Percentiles rank a stretch among this genome's conserved stretches.
Conservation (phyloP, 208 protist genomes). For the Trypanosoma vivax region DNA sequence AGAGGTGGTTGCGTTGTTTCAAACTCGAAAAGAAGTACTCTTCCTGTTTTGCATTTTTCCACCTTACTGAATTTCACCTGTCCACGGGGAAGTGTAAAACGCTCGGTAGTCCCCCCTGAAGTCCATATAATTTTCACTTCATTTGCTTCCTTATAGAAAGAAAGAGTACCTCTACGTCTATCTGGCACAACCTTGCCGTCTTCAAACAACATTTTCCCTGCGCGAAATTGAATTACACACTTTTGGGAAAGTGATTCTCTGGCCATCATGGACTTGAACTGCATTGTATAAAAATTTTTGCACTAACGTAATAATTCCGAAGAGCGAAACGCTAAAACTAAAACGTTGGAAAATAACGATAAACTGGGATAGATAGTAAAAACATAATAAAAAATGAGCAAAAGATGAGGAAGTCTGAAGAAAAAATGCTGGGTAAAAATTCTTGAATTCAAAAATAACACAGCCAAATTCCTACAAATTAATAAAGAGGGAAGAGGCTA, state of each 20-base stretch:
- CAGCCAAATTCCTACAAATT: no score
- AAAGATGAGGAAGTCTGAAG: background rate
- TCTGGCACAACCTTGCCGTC: conserved; percentile 55
- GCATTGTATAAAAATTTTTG: background rate
- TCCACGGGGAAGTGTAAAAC: conserved; percentile 18
- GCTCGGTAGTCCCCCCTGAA: conserved; percentile 13
- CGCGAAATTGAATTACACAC: conserved; percentile 53
- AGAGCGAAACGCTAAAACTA: conserved; percentile 1
- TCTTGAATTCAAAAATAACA: conserved; percentile 17
- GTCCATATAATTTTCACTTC: conserved; percentile 51
- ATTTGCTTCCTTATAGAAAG: conserved; percentile 30
- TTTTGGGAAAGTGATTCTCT: background rate
- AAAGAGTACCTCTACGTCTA: conserved; percentile 40
- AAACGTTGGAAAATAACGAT: conserved; percentile 5
- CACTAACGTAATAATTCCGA: conserved; percentile 4
- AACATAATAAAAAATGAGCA: conserved; percentile 20
- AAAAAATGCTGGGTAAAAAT: background rate
- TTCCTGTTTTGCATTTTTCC: conserved; percentile 64
- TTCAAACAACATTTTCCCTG: conserved; percentile 59
- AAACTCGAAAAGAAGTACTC: conserved; percentile 62
- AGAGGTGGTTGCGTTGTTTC: conserved; percentile 16
- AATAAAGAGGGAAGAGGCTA: no score
- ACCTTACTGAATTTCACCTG: conserved; percentile 33
- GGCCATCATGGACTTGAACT: background rate
- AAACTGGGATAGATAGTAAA: conserved; percentile 13